Evolutionary conservation across 257 asterid species (phyloP), one percentile per base, ranked within the genome.

Genomic region (Gentiana macrophylla): DNA sequence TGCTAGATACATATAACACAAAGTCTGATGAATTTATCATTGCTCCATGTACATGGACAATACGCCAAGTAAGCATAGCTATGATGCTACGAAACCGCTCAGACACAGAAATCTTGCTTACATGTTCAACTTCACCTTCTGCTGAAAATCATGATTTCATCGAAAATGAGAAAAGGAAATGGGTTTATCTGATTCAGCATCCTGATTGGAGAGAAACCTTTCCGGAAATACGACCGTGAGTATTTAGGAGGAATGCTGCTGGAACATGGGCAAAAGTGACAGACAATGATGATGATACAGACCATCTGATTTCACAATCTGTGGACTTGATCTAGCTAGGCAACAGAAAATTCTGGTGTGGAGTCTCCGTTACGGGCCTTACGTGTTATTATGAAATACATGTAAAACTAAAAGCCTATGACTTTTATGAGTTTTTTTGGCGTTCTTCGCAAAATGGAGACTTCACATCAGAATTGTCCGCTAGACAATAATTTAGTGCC

Each of bases 91-190:
- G 77, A 71, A 59, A 63, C 58, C 89, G 73, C 52, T 74, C 93
- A 12, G 95, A 87, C 67, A 54, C 64, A 50, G 97, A 91, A 72
- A 80, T 87, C 66, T 89, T 91, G 35, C 82, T 50, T 35, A 65
- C 67, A 11, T 87, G 98, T 76, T 91, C 98, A 35, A 67, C 98
- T 62, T 91, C 98, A 38, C 98, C 98, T 62, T 77, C 71, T 49
- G 95, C 86, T 2, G 98, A 87, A 78, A 76, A 64, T 64, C 88
- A 92, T 48, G 88, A 81, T 67, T 91, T 91, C 53, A 88, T 91
- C 47, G 83, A 80, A 46, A 77, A 72, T 55, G 71, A 66, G 47
- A 81, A 80, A 81, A 91, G 98, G 83, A 74, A 68, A 57, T 81
- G 86, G 84, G 86, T 69, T 59, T 87, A 91, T 74, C 67, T 87